Percentiles rank a stretch among this genome's conserved stretches.
phyloP scores from a whole-genome alignment of 192 early-diverging fungal species.

The Cetraspora pellucida region DNA sequence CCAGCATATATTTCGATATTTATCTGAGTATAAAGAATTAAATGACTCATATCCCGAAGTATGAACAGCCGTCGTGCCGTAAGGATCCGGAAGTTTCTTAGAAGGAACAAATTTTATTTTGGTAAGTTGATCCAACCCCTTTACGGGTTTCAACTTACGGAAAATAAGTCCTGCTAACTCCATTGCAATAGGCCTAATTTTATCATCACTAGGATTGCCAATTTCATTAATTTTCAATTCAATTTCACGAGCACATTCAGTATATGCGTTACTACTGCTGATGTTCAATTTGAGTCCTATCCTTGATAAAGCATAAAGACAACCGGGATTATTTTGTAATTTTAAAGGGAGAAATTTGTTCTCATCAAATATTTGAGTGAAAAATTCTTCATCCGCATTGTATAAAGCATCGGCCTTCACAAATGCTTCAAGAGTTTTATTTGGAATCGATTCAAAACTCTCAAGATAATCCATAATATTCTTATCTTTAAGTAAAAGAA shows the following conservation, averaged over 20 bases:
- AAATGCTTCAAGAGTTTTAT: not conserved
- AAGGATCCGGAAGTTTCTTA: no score
- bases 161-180: no score
- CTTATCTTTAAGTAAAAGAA: not conserved
- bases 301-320: not conserved
- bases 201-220: no score
- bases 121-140: no score
- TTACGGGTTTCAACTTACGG: no score
- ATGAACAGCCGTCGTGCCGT: no score
- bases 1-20: no score
- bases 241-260: constrained; percentile 3
- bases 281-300: not conserved
- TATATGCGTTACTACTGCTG: not conserved
- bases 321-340: not conserved
- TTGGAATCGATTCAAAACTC: not conserved
- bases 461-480: not conserved
- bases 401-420: not conserved
- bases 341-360: not conserved
- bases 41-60: no score
- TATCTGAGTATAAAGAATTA: no score
- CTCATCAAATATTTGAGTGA: not conserved
- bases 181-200: no score
- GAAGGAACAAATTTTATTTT: no score
- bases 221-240: no score
- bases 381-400: not conserved